Conservation (phyloP, 441 rosid genomes). For the Geranium incanum region DNA sequence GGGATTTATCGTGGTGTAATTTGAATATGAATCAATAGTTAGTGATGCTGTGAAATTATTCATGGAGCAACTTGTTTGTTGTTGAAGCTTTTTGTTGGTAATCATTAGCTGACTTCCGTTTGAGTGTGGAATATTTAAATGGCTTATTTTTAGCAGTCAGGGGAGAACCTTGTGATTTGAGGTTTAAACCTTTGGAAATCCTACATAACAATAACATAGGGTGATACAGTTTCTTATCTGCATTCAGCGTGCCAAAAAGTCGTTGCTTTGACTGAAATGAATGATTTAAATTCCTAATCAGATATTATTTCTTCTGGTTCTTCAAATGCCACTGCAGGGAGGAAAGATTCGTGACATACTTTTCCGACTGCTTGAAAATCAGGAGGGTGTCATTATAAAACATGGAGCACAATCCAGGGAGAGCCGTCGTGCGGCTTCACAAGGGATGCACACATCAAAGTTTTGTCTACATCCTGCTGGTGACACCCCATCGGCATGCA, state of each 20-base stretch:
- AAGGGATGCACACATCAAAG: constrained; percentile 86
- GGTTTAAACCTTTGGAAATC: too few species aligned
- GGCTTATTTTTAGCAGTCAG: background rate
- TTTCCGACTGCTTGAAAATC: constrained; percentile 71
- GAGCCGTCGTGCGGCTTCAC: constrained; percentile 71
- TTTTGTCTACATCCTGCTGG: constrained; percentile 37
- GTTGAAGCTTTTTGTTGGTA: too few species aligned
- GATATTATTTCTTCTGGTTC: background rate
- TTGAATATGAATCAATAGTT: background rate
- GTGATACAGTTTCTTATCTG: background rate
- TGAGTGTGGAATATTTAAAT: background rate
- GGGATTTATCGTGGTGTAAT: background rate
- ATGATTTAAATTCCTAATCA: background rate
- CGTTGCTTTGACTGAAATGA: background rate
- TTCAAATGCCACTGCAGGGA: constrained; percentile 37
- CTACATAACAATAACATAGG: background rate
- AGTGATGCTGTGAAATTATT: background rate
- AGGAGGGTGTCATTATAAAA: constrained; percentile 67
- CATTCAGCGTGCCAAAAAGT: background rate
- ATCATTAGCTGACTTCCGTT: too few species aligned
- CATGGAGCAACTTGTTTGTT: background rate
- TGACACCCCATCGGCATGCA: constrained; percentile 85
- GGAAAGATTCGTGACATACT: constrained; percentile 88
- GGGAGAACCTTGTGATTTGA: too few species aligned
- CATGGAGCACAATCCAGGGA: constrained; percentile 95